Percentiles rank a stretch among this genome's conserved stretches.
These are phyloP conservation scores for Cystobasidium onofrii DNA, from an alignment of 768 basidiomycete genomes.

Conservation along the genomic window DNA sequence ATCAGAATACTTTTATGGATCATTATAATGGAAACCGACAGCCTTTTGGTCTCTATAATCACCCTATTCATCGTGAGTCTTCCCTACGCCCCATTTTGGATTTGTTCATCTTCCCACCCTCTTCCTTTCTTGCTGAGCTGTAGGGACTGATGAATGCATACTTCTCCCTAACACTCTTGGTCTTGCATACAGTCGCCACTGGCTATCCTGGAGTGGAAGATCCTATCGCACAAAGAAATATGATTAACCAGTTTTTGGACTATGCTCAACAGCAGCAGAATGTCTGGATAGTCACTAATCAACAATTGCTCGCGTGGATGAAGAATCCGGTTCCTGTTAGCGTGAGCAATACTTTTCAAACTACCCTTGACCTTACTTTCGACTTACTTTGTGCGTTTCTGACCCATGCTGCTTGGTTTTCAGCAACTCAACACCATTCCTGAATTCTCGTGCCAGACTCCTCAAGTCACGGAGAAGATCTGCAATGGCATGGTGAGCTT, in stretches of 20 bases:
- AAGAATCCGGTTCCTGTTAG: constrained; percentile 56
- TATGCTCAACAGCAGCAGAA: constrained; percentile 68
- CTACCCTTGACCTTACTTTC: neutral
- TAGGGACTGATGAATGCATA: too few relatives aligned
- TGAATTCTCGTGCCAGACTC: constrained; percentile 59
- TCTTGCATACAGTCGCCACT: neutral
- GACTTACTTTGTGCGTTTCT: neutral
- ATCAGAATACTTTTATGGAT: constrained; percentile 63
- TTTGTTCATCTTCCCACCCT: too few relatives aligned
- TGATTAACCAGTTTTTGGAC: constrained; percentile 72
- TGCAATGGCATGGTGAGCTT: constrained; percentile 61
- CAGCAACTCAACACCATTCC: constrained; percentile 53
- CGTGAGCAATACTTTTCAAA: neutral
- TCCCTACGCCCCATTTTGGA: neutral
- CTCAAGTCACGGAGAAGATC: constrained; percentile 57
- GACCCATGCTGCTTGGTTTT: neutral
- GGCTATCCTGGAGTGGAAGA: constrained; percentile 54
- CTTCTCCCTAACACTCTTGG: neutral
- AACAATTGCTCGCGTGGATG: constrained; percentile 59
- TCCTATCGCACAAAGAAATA: constrained; percentile 55
- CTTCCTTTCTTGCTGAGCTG: constrained; percentile 11
- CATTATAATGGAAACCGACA: constrained; percentile 60
- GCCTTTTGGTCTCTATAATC: constrained; percentile 71
- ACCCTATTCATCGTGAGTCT: constrained; percentile 57
- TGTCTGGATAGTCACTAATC: constrained; percentile 48